Base-by-base conservation (phyloP, 345 rosid genomes). In the Moricandia arvensis region DNA sequence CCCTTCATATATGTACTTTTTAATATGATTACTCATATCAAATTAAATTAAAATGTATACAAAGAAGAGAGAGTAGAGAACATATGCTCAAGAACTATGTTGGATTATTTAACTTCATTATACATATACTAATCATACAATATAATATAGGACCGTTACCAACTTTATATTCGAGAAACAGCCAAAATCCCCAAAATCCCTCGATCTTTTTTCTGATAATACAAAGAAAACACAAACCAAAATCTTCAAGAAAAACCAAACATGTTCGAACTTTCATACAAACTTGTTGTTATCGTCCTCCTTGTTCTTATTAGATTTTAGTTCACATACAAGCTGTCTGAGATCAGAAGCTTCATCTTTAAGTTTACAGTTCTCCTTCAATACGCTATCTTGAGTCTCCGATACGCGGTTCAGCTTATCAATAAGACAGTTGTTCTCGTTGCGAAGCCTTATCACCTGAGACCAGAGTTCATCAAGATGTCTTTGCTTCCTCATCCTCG, bases 401-500 rank as follows among this genome's bases (percentile, higher is more conserved):
- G 93, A 80, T 5, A 82, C 82, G 59, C 86, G 85, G 62, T 85
- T 91, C 72, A 93, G 45, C 82, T 81, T 85, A 81, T 88, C 89
- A 4, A 88, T 43, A 47, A 93, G 89, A 53, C 66, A 82, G 63
- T 84, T 83, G 37, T 94, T 94, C 81, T 91, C 96, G 1, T 76
- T 83, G 5, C 90, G 79, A 43, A 91, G 93, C 79, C 93, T 84
- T 43, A 86, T 63, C 6, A 90, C 95, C 57, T 90, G 97, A 62
- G 97, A 80, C 90, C 89, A 86, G 2, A 94, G 89, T 73, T 94
- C 98, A 59, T 93, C 97, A 29, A 93, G 88, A 86, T 93, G 97
- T 82, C 81, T 90, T 79, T 93, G 98, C 68, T 94, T 94, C 82
- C 98, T 80, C 97, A 91, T 91, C 86, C 98, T 75, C 1, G 98